These are phyloP conservation scores for Boletus rubropictus DNA, from an alignment of 768 basidiomycete species.

Conservation along the genomic window DNA sequence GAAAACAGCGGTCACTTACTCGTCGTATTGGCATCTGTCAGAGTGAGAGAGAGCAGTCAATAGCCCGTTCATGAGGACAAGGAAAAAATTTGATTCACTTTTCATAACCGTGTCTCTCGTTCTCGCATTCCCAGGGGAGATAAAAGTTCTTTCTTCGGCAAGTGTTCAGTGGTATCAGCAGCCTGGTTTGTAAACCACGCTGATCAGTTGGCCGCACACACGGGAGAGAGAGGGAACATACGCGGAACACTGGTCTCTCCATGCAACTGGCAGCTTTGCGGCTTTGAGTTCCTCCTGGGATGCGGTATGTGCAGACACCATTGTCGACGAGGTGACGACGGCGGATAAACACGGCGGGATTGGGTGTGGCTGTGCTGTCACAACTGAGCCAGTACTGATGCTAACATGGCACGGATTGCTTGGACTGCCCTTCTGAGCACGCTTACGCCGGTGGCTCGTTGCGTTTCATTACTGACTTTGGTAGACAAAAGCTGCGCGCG, in stretches of 20 bases:
- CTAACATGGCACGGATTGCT: too few species aligned
- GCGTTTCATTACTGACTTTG: too few species aligned
- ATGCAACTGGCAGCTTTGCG: conserved; percentile 67
- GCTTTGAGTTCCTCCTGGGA: conserved; percentile 79
- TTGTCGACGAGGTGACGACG: conserved; percentile 21
- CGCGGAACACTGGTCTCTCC: conserved; percentile 91
- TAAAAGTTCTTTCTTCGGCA: conserved; percentile 77
- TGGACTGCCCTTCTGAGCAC: too few species aligned
- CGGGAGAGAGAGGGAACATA: conserved; percentile 41
- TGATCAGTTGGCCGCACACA: too few species aligned
- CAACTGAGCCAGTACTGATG: too few species aligned
- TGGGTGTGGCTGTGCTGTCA: conserved; percentile 18
- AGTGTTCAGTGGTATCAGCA: conserved; percentile 81
- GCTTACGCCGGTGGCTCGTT: too few species aligned
- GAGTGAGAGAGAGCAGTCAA: conserved; percentile 1
- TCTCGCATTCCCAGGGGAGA: conserved; percentile 90
- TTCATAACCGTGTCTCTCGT: conserved; percentile 82
- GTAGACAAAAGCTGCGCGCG: too few species aligned
- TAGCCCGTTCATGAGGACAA: neutral
- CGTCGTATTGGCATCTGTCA: conserved; percentile 86
- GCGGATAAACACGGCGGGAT: neutral
- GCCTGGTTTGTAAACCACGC: conserved; percentile 36
- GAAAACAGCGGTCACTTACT: conserved; percentile 49
- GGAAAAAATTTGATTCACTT: conserved; percentile 43
- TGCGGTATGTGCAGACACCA: conserved; percentile 73